phyloP scores from a whole-genome alignment of 2,329 filamentous ascomycete genomes.

The Orbilia javanica region DNA sequence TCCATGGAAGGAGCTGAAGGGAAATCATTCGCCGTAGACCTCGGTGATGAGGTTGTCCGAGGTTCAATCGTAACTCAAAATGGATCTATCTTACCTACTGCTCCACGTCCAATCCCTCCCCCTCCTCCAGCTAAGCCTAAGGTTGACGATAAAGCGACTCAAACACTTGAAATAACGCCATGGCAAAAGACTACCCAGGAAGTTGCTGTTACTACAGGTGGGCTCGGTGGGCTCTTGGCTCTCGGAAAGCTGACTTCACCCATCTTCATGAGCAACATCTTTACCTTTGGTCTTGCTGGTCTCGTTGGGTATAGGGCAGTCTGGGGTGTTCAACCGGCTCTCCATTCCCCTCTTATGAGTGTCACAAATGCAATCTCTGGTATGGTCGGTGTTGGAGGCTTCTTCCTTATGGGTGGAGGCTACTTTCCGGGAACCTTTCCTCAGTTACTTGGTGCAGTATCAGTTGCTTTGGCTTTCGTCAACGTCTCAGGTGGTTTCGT shows the following conservation, averaged over 20 bases:
- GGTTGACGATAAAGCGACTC: conserved; percentile 65
- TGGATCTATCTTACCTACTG: conserved; percentile 76
- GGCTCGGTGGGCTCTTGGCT: conserved; percentile 80
- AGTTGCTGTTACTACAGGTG: conserved; percentile 79
- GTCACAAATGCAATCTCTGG: conserved; percentile 91
- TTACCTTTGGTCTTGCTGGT: conserved; percentile 85
- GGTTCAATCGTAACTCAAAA: conserved; percentile 85
- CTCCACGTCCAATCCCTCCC: conserved; percentile 65
- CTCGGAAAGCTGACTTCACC: conserved; percentile 85
- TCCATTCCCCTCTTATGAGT: conserved; percentile 91
- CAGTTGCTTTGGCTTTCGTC: conserved; percentile 86
- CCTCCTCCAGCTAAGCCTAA: conserved; percentile 68
- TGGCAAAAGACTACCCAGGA: conserved; percentile 84
- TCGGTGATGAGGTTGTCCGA: conserved; percentile 86
- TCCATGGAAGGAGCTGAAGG: conserved; percentile 80
- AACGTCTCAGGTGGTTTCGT: conserved; percentile 91
- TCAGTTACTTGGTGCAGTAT: conserved; percentile 80
- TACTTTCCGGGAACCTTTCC: conserved; percentile 82
- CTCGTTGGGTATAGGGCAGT: conserved; percentile 89
- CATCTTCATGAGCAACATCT: conserved; percentile 87
- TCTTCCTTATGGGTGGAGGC: conserved; percentile 89
- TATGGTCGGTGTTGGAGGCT: conserved; percentile 88
- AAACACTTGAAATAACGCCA: conserved; percentile 78
- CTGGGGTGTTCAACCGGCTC: conserved; percentile 84
- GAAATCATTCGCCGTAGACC: conserved; percentile 82